phyloP scores from a whole-genome alignment of 2,329 filamentous ascomycete species.

The Epichloe uncinata region DNA sequence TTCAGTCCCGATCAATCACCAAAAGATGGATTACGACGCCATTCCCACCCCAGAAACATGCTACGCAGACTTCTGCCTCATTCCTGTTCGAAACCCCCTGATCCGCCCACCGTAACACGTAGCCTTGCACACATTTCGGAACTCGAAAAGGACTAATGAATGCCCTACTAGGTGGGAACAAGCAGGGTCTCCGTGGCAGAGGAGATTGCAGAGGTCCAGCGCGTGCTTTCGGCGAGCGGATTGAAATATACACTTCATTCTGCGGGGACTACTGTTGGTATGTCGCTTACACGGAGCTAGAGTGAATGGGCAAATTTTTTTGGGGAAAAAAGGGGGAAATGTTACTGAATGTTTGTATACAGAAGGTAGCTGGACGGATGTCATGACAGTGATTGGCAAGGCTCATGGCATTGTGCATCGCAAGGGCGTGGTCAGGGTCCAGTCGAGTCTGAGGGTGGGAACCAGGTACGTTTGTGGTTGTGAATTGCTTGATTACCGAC shows the following conservation, averaged over 20 bases:
- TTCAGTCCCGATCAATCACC: neutral
- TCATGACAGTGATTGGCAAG: constrained; percentile 76
- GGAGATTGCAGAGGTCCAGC: constrained; percentile 81
- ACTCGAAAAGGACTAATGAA: neutral
- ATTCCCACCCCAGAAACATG: constrained; percentile 58
- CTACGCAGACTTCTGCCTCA: constrained; percentile 82
- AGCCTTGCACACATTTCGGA: too few relatives aligned
- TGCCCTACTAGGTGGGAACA: constrained; percentile 57
- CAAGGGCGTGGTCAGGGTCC: constrained; percentile 67
- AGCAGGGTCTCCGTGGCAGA: constrained; percentile 60
- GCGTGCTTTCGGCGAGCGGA: constrained; percentile 66
- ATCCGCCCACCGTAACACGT: neutral
- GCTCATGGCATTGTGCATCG: constrained; percentile 67
- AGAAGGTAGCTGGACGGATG: constrained; percentile 88
- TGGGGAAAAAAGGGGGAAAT: neutral
- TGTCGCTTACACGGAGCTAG: neutral
- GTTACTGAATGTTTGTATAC: neutral
- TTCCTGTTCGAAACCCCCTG: constrained; percentile 45
- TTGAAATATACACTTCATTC: constrained; percentile 83
- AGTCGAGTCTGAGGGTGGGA: constrained; percentile 78
- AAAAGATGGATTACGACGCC: constrained; percentile 30
- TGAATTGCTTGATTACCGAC: neutral
- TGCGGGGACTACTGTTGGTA: constrained; percentile 84
- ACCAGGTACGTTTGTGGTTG: constrained; percentile 42
- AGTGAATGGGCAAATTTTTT: neutral